Percentiles rank a stretch among this genome's conserved stretches.
phyloP scores from a whole-genome alignment of 352 stramenopile genomes.

The Globisporangium carolinianum region DNA sequence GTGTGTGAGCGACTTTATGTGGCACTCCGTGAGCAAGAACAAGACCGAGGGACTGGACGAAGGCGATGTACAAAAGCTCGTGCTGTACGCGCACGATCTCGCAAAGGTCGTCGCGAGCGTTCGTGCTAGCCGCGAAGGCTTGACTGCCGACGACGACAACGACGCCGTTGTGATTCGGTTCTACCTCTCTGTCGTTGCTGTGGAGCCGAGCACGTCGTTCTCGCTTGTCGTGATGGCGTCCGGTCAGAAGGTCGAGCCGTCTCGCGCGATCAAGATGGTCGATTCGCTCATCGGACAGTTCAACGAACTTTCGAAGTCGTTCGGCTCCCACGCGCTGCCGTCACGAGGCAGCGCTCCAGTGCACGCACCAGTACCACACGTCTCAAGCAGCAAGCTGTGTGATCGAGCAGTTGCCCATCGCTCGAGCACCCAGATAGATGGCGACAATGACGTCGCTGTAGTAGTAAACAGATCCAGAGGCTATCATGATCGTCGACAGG shows the following conservation, averaged over 20 bases:
- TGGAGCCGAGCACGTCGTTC: conserved; percentile 33
- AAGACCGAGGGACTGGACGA: conserved; percentile 9
- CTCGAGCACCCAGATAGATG: not conserved
- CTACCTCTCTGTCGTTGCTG: conserved; percentile 49
- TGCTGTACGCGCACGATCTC: conserved; percentile 55
- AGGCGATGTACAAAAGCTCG: conserved; percentile 31
- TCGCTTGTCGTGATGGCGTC: conserved; percentile 51
- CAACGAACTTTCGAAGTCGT: conserved; percentile 44
- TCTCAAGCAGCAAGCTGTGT: not conserved
- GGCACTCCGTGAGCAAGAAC: conserved; percentile 27
- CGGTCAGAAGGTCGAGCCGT: conserved; percentile 50
- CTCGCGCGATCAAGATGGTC: conserved; percentile 50
- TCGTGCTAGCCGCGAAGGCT: not conserved
- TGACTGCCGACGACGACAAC: not conserved
- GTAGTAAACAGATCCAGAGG: not conserved
- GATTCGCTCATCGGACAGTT: conserved; percentile 67
- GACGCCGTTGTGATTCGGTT: conserved; percentile 20
- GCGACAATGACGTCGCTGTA: not conserved
- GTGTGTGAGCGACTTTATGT: conserved; percentile 66
- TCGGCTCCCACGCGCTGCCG: conserved; percentile 6
- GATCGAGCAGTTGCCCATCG: too few species aligned
- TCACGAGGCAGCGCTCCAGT: too few species aligned
- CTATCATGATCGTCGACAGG: not conserved
- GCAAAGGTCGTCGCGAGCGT: conserved; percentile 11
- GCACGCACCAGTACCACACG: too few species aligned